Conservation (phyloP, 768 basidiomycete species). For the Naganishia vaughanmartiniae region DNA sequence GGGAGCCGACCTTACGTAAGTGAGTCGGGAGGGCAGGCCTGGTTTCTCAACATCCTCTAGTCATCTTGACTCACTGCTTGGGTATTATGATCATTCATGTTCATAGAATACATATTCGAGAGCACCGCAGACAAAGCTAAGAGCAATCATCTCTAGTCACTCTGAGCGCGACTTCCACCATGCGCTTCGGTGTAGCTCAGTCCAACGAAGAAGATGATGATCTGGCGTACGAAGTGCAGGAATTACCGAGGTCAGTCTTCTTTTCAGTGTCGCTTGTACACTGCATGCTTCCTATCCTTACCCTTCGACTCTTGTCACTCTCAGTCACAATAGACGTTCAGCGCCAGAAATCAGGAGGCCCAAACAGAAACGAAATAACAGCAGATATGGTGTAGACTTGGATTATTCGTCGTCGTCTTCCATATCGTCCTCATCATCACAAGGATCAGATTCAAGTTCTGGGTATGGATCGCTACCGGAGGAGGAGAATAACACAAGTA, state of each 20-base stretch:
- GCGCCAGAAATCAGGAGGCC: neutral
- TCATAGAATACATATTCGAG: too few relatives aligned
- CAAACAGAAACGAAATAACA: neutral
- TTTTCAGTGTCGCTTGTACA: neutral
- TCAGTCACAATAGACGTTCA: neutral
- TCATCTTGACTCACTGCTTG: too few relatives aligned
- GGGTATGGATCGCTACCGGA: neutral
- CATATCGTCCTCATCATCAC: neutral
- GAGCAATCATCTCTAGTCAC: too few relatives aligned
- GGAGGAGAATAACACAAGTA: neutral
- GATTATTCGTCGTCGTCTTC: slow-evolving; percentile 18
- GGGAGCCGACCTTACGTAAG: neutral
- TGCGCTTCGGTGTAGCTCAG: slow-evolving; percentile 19
- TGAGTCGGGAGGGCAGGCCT: too few relatives aligned
- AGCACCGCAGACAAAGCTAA: too few relatives aligned
- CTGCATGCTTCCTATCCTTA: neutral
- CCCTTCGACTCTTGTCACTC: neutral
- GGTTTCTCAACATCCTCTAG: too few relatives aligned
- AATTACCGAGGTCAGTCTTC: slow-evolving; percentile 4
- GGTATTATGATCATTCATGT: too few relatives aligned
- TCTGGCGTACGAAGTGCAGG: slow-evolving; percentile 21
- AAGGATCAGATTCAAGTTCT: slow-evolving; percentile 7
- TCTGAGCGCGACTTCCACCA: neutral
- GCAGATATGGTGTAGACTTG: slow-evolving; percentile 17
- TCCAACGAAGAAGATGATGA: slow-evolving; percentile 16